Evolutionary conservation across 768 basidiomycete species (phyloP).

Genomic region (Lactarius psammicola): DNA sequence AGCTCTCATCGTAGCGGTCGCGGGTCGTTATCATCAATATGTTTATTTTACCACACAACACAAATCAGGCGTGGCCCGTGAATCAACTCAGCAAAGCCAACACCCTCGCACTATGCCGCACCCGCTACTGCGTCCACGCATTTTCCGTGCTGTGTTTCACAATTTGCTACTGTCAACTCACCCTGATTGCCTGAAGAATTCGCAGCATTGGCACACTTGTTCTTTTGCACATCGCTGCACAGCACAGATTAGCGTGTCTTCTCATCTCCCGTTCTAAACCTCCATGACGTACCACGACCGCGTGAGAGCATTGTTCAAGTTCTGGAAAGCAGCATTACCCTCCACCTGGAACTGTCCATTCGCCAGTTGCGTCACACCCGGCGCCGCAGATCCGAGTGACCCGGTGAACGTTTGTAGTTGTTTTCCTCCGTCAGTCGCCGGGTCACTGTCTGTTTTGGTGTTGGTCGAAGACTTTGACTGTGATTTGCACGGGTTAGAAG

Average conservation of each 20-base stretch:
- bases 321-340: slow-evolving; percentile 49
- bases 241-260: not conserved
- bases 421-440: slow-evolving; percentile 27
- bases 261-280: no score
- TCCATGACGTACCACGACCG: slow-evolving; percentile 40
- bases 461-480: not conserved
- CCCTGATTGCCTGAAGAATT: slow-evolving; percentile 50
- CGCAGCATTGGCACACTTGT: slow-evolving; percentile 56
- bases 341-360: slow-evolving; percentile 50
- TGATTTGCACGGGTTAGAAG: not conserved
- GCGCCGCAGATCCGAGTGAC: slow-evolving; percentile 45
- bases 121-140: slow-evolving; percentile 38
- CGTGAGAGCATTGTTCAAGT: slow-evolving; percentile 43
- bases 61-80: not conserved
- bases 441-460: not conserved
- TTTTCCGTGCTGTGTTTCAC: slow-evolving; percentile 44
- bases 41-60: no score
- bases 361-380: slow-evolving; percentile 42
- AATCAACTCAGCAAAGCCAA: not conserved
- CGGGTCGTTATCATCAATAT: no score
- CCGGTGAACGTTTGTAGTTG: slow-evolving; percentile 54
- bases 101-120: not conserved
- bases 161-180: slow-evolving; percentile 47
- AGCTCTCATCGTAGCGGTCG: no score
- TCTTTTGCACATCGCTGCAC: slow-evolving; percentile 51